Evolutionary conservation across 257 asterid genomes (phyloP), one percentile per base, ranked within the genome.

Genomic region (Capsicum baccatum): DNA sequence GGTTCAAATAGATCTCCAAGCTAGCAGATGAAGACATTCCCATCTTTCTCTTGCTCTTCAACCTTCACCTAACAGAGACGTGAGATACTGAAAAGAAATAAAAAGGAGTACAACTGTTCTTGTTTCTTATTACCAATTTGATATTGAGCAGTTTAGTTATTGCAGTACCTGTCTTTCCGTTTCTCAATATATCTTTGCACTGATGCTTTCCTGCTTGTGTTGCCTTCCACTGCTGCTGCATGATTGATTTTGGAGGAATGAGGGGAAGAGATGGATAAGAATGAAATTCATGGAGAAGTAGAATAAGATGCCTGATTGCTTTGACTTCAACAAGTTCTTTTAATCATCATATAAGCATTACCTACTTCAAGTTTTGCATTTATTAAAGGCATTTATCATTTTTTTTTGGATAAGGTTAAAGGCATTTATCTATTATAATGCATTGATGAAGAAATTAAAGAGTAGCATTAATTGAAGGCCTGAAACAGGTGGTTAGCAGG

Each of bases 101-200:
- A 67, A 67, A 85, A 55, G 56, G 74, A 76, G 79, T 73, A 73
- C 81, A 76, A 52, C 48, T 76, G 26, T 76, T 85, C 73, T 83
- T 71, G 60, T 64, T 67, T 81, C 79, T 84, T 76, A 37, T 57
- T 54, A 50, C 59, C 58, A 85, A 52, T 56, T 85, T 21, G 15
- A 62, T 47, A 66, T 55, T 39, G 55, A 83, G 87, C 82, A 86
- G 85, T 80, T 74, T 57, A 83, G 83, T 79, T 71, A 84, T 81
- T 69, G 80, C 87, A 79, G 87, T 91, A 94, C 99, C 99, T 94
- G 98, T 97, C 98, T 87, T 96, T 97, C 87, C 89, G 91, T 91
- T 95, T 97, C 96, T 97, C 98, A 66, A 91, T 97, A 88, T 92
- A 97, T 91, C 97, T 93, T 79, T 91, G 97, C 66, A 97, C 95